Evolutionary conservation across 1,284 basidiomycete species (phyloP), one percentile per base, ranked within the genome.

Genomic region (Neonothopanus nambi): DNA sequence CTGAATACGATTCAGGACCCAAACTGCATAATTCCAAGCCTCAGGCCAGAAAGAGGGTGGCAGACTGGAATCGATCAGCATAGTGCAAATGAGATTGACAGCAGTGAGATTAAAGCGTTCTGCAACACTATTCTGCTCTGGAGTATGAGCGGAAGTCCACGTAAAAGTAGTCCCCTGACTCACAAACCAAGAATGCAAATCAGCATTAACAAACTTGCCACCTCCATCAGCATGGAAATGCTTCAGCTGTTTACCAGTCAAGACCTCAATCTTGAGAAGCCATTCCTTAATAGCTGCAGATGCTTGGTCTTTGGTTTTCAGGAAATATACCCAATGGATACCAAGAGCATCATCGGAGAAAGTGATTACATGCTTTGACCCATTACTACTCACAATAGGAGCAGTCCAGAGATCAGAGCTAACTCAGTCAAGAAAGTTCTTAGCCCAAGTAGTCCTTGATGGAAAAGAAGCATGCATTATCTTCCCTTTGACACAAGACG

Each of bases 31-130:
- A 8, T 17, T 18, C 52, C 64, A 58, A 2, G 61, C 62, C 20
- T 65, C 53, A 11, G 49, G 48, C 67, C 68, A 71, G 46, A 63
- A 66, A 0, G 41, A 56, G 15, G 58, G 60, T 0, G 62, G 56
- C 0, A 70, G 56, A 18, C 55, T 53, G 0, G 61, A 59, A 0
- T 65, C 63, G 17, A 59, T 44, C 0, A 69, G 59, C 59, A 71
- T 65, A 0, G 63, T 40, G 3, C 56, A 59, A 1, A 61, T 61
- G 6, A 55, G 44, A 2, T 57, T 58, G 1, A 59, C 59, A 0
- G 72, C 35, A 0, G 60, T 72, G 44, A 66, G 67, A 46, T 71
- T 71, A 45, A 68, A 63, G 0, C 54, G 47, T 52, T 67, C 65
- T 7, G 67, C 67, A 3, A 66, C 39, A 2, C 67, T 65, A 48